These are phyloP conservation scores for Cercospora sp. DNA, from an alignment of 2,329 filamentous ascomycete species.

Conservation along the genomic window DNA sequence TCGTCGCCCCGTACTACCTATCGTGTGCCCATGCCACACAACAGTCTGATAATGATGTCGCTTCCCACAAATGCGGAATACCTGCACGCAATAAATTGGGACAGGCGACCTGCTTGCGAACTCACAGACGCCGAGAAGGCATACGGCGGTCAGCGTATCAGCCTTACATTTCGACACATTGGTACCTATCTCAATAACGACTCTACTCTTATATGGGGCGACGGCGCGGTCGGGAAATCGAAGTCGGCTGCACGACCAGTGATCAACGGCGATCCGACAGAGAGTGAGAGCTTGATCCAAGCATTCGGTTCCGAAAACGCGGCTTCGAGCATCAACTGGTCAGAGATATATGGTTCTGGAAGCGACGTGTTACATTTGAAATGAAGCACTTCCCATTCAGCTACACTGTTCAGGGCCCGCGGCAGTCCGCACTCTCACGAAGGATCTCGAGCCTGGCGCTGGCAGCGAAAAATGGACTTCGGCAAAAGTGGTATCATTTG, in stretches of 20 bases:
- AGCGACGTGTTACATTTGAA: slow-evolving; percentile 76
- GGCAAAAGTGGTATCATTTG: neutral
- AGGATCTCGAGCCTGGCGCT: neutral
- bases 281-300: slow-evolving; percentile 68
- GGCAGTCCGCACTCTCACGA: neutral
- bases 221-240: slow-evolving; percentile 74
- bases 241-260: slow-evolving; percentile 61
- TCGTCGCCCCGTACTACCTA: slow-evolving; percentile 53
- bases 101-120: slow-evolving; percentile 70
- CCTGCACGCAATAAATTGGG: slow-evolving; percentile 88
- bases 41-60: slow-evolving; percentile 83
- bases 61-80: slow-evolving; percentile 78
- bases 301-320: slow-evolving; percentile 89
- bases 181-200: slow-evolving; percentile 74
- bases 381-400: slow-evolving; percentile 5
- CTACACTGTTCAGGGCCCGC: neutral
- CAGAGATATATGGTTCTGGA: slow-evolving; percentile 70
- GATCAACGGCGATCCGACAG: slow-evolving; percentile 66
- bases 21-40: slow-evolving; percentile 76
- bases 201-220: slow-evolving; percentile 79
- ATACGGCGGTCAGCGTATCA: slow-evolving; percentile 76
- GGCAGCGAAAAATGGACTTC: neutral
- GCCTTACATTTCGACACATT: slow-evolving; percentile 86
- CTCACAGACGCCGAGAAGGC: slow-evolving; percentile 71
- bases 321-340: slow-evolving; percentile 69